phyloP scores from a whole-genome alignment of 192 early-diverging fungal genomes.

The Umbelopsis sp. region DNA sequence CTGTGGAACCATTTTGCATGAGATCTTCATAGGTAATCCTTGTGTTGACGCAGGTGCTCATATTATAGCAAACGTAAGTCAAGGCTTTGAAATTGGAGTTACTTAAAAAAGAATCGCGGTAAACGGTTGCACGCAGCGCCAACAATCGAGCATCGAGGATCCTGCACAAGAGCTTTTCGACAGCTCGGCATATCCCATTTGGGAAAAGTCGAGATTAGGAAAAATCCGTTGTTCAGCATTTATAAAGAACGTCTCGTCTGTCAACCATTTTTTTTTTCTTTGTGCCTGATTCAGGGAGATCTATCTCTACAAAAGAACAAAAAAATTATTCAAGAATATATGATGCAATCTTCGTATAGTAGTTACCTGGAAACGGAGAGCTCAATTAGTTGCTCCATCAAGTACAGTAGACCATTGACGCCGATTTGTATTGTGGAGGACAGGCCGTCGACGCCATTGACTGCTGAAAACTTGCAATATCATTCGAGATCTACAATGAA shows the following conservation, averaged over 20 bases:
- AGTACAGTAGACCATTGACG: not conserved
- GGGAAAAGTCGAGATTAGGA: not conserved
- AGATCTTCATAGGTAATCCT: too few relatives aligned
- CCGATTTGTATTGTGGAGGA: not conserved
- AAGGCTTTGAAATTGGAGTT: too few relatives aligned
- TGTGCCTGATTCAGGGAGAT: too few relatives aligned
- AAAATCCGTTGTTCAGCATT: not conserved
- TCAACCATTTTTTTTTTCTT: not conserved
- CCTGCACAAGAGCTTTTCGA: not conserved
- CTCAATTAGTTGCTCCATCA: not conserved
- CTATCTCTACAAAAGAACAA: too few relatives aligned
- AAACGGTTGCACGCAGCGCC: not conserved
- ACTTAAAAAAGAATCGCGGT: too few relatives aligned
- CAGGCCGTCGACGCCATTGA: not conserved
- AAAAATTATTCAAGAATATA: not conserved
- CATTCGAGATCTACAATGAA: not conserved
- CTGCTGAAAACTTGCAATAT: not conserved
- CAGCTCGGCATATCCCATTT: not conserved
- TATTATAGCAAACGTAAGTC: too few relatives aligned
- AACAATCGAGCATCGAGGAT: not conserved
- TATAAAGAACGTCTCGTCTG: not conserved
- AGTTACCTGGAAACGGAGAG: constrained; percentile 2
- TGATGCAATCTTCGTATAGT: not conserved
- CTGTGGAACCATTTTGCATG: too few relatives aligned
- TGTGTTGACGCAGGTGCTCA: too few relatives aligned